These are phyloP conservation scores for Acer yangbiense DNA, from an alignment of 345 rosid genomes.

Conservation along the genomic window DNA sequence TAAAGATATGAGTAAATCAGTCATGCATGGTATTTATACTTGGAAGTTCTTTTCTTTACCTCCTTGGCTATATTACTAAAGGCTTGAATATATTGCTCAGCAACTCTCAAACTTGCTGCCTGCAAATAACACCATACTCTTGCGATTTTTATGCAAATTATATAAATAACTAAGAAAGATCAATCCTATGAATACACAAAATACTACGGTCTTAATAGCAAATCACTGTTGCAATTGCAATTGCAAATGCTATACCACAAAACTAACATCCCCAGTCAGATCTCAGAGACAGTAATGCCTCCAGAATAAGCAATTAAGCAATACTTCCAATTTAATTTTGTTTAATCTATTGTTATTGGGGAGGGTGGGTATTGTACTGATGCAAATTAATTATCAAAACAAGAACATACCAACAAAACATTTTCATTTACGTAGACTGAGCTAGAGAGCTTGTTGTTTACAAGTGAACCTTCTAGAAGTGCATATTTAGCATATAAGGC, in stretches of 20 bases:
- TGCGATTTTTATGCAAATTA: background rate
- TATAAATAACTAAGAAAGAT: conserved; percentile 9
- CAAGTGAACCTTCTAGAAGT: background rate
- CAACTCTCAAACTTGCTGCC: conserved; percentile 89
- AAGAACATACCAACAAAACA: background rate
- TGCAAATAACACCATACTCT: conserved; percentile 35
- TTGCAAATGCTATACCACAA: background rate
- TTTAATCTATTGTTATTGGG: background rate
- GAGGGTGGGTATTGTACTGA: background rate
- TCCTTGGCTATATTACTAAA: conserved; percentile 88
- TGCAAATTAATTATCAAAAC: background rate
- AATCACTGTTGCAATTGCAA: conserved; percentile 1
- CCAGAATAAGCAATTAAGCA: background rate
- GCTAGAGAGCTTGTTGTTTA: background rate
- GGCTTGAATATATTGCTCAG: conserved; percentile 82
- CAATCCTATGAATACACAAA: background rate
- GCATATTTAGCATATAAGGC: background rate
- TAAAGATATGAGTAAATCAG: background rate
- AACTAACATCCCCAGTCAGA: background rate
- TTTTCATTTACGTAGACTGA: background rate
- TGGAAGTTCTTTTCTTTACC: conserved; percentile 39
- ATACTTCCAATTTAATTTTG: background rate
- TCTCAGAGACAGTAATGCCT: background rate
- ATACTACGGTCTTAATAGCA: background rate
- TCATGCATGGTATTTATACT: background rate